Percentiles rank a stretch among this genome's conserved stretches.
Conservation (phyloP, 2,329 filamentous ascomycete genomes). For the Penicillium sp. region DNA sequence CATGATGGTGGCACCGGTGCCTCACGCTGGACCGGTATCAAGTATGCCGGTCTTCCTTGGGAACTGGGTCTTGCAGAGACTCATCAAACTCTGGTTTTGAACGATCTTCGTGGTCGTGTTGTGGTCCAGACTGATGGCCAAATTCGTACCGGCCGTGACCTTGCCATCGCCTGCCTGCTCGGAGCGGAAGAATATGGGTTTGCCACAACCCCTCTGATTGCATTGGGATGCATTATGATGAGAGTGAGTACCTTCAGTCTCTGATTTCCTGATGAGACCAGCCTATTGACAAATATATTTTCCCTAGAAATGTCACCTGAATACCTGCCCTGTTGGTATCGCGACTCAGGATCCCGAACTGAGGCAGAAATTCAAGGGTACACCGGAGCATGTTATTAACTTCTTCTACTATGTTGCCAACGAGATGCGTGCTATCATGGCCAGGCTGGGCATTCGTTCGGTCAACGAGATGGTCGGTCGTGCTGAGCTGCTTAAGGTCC, state of each 20-base stretch:
- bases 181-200: conserved; percentile 99
- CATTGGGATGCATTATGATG: conserved; percentile 97
- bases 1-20: conserved; percentile 96
- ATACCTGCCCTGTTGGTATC: conserved; percentile 85
- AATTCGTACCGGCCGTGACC: conserved; percentile 80
- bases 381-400: conserved; percentile 94
- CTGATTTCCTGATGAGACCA: not conserved
- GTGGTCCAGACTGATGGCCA: conserved; percentile 96
- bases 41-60: conserved; percentile 94
- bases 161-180: conserved; percentile 86
- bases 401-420: conserved; percentile 98
- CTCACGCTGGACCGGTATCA: conserved; percentile 96
- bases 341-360: conserved; percentile 92
- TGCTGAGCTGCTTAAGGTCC: conserved; percentile 74
- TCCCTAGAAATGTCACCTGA: conserved; percentile 39
- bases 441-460: conserved; percentile 83
- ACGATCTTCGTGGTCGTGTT: conserved; percentile 88
- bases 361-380: conserved; percentile 84
- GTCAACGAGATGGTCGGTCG: conserved; percentile 97
- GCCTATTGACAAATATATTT: not conserved
- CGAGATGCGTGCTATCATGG: conserved; percentile 93
- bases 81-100: conserved; percentile 89
- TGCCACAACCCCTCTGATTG: conserved; percentile 85
- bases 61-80: conserved; percentile 93
- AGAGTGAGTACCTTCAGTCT: conserved; percentile 28